Evolutionary conservation across 305 asterid species (phyloP), one percentile per base, ranked within the genome.

Genomic region (Euphrasia arctica): DNA sequence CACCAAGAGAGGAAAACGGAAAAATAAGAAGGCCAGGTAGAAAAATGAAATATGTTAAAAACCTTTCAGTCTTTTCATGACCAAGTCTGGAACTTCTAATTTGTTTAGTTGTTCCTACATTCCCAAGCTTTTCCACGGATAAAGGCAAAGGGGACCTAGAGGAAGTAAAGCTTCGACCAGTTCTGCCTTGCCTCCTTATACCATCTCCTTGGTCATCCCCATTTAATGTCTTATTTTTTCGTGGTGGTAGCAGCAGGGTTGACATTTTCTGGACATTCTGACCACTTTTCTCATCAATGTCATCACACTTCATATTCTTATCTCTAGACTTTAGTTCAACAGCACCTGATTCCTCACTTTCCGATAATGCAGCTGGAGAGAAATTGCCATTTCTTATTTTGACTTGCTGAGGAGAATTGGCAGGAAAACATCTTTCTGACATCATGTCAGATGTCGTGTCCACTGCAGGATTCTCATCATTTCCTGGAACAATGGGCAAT

Each of bases 331-430:
- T 87, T 72, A 77, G 69, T 79, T 92, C 97, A 73, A 83, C 74
- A 75, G 88, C 83, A 63, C 92, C 95, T 28, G 87, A 88, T 75
- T 85, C 97, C 83, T 89, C 98, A 74, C 90, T 85, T 74, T 89
- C 98, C 69, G 96, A 92, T 62, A 86, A 75, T 60, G 86, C 79
- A 76, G 93, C 78, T 5, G 93, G 79, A 57, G 94, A 80, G 78
- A 79, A 78, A 74, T 55, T 77, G 63, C 79, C 98, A 60, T 72
- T 69, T 81, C 85, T 92, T 57, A 84, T 66, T 78, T 85, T 89
- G 66, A 75, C 72, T 75, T 80, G 93, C 74, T 80, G 88, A 63
- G 93, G 93, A 70, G 95, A 85, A 82, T 75, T 73, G 68, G 85
- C 78, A 68, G 85, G 71, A 73, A 79, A 78, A 65, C 74, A 80